Evolutionary conservation across 83 land plant genomes (phyloP).

Genomic region (Larix sibirica): DNA sequence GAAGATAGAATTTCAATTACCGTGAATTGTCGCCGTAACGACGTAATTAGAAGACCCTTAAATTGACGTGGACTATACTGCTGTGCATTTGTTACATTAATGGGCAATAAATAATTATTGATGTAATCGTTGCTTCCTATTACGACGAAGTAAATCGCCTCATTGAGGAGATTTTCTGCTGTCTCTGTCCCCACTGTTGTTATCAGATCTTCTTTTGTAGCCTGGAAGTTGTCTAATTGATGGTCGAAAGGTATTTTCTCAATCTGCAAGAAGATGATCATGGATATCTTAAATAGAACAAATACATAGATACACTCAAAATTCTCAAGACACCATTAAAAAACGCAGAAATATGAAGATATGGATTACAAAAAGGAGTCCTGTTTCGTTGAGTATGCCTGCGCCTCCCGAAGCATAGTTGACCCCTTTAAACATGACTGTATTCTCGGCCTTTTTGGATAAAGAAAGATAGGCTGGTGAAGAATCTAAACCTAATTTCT

Average conservation of each 20-base stretch:
- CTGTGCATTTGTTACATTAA: slow-evolving; percentile 39
- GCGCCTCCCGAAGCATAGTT: slow-evolving; percentile 70
- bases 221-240: slow-evolving; percentile 36
- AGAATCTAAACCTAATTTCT: slow-evolving; percentile 39
- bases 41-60: slow-evolving; percentile 27
- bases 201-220: slow-evolving; percentile 29
- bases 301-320: too few relatives aligned
- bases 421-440: slow-evolving; percentile 42
- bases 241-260: slow-evolving; percentile 50
- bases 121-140: slow-evolving; percentile 68
- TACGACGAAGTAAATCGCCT: slow-evolving; percentile 45
- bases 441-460: slow-evolving; percentile 19
- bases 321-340: not conserved
- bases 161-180: slow-evolving; percentile 21
- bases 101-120: slow-evolving; percentile 56
- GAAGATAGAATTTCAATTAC: slow-evolving; percentile 16
- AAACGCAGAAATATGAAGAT: not conserved
- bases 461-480: slow-evolving; percentile 50
- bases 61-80: slow-evolving; percentile 41
- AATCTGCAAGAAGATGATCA: slow-evolving; percentile 23
- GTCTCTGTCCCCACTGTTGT: slow-evolving; percentile 30
- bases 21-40: slow-evolving; percentile 36
- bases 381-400: slow-evolving; percentile 62
- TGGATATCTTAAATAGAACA: not conserved
- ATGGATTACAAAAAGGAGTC: slow-evolving; percentile 58